Percentiles rank a stretch among this genome's conserved stretches.
Evolutionary conservation across 257 asterid genomes (phyloP).

Genomic region (Petunia axillaris): DNA sequence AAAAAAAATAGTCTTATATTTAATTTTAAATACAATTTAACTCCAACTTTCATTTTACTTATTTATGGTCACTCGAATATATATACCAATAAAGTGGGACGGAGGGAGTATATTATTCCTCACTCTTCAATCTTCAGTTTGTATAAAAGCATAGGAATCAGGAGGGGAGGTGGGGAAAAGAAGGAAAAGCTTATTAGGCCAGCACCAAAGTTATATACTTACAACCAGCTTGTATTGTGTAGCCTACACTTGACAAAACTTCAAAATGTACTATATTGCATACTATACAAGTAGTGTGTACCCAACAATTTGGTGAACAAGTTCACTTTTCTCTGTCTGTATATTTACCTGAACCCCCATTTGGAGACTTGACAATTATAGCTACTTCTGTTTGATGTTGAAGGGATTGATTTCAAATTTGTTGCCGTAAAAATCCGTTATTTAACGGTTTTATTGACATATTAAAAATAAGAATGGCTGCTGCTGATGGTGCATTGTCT

Average conservation of each 20-base stretch:
- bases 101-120: no score
- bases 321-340: neutral
- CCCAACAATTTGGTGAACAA: constrained; percentile 20
- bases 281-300: neutral
- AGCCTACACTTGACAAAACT: neutral
- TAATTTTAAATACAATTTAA: no score
- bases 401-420: neutral
- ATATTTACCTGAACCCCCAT: neutral
- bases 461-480: constrained; percentile 47
- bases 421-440: neutral
- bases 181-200: neutral
- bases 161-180: constrained; percentile 7
- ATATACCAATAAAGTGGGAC: no score
- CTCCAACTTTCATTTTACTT: no score
- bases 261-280: neutral
- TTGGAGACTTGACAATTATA: neutral
- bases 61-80: no score
- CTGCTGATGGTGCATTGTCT: constrained; percentile 47
- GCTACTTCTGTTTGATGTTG: neutral
- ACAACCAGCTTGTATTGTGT: constrained; percentile 23
- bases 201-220: constrained; percentile 22
- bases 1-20: no score
- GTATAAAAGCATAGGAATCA: no score
- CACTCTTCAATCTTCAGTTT: no score
- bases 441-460: neutral